Conservation (phyloP, 2,329 filamentous ascomycete genomes). For the Aspergillus intermedius region DNA sequence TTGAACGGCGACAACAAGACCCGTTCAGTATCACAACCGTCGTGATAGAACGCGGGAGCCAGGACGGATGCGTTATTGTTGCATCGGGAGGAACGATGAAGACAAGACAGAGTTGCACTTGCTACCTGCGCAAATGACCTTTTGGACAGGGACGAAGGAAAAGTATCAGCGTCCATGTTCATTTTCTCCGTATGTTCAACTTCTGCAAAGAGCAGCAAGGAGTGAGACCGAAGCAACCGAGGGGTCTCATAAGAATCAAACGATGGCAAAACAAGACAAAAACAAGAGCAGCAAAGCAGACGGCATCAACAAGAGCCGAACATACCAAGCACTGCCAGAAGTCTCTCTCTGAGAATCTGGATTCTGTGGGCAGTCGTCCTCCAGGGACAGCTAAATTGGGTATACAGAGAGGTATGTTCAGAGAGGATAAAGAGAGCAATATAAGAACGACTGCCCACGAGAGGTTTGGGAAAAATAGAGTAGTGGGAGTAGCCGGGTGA, state of each 20-base stretch:
- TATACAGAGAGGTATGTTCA: neutral
- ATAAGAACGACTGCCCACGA: constrained; percentile 21
- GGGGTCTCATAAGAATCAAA: constrained; percentile 7
- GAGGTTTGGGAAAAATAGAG: constrained; percentile 5
- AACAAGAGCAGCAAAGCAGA: constrained; percentile 3
- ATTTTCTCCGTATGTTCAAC: neutral
- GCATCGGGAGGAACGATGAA: constrained; percentile 23
- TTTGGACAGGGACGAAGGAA: constrained; percentile 19
- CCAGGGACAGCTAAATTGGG: constrained; percentile 23
- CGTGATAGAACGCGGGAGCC: constrained; percentile 16
- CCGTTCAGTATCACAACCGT: constrained; percentile 22
- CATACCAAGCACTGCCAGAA: constrained; percentile 20
- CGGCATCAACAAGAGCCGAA: constrained; percentile 7
- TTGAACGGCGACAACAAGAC: constrained; percentile 19
- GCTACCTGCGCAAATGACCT: constrained; percentile 38
- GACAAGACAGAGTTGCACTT: constrained; percentile 24
- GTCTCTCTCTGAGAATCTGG: constrained; percentile 10
- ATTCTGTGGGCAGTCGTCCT: constrained; percentile 30
- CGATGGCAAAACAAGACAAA: constrained; percentile 7
- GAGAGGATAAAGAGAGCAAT: constrained; percentile 8
- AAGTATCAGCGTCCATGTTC: constrained; percentile 23
- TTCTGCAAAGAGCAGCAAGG: constrained; percentile 17
- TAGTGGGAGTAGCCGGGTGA: neutral
- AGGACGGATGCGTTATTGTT: constrained; percentile 16
- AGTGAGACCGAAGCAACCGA: constrained; percentile 17